Evolutionary conservation across 2,329 filamentous ascomycete genomes (phyloP).

Genomic region (Diaporthe sp.): DNA sequence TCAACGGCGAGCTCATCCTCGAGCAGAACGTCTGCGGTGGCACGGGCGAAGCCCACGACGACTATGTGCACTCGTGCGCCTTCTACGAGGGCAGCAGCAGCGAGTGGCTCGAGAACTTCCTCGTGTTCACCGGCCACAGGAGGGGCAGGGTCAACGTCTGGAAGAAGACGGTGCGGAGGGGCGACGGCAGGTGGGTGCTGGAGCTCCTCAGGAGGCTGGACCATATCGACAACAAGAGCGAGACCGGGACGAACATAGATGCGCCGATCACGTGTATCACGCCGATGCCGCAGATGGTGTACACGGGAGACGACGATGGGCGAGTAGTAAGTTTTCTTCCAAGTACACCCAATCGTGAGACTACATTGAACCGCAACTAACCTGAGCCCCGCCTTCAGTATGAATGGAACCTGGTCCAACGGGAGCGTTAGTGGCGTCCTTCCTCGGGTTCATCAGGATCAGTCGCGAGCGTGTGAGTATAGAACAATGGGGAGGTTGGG

Average conservation of each 20-base stretch:
- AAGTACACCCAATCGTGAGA: not conserved
- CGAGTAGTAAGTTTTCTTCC: constrained; percentile 77
- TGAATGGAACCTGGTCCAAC: constrained; percentile 73
- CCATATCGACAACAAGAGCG: constrained; percentile 79
- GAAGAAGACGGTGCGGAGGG: constrained; percentile 65
- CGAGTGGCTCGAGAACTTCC: constrained; percentile 89
- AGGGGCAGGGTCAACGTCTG: constrained; percentile 87
- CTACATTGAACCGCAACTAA: constrained; percentile 2
- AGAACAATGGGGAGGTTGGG: not conserved
- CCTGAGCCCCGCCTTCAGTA: constrained; percentile 58
- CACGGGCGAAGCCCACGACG: constrained; percentile 62
- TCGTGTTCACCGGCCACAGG: constrained; percentile 91
- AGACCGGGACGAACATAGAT: constrained; percentile 68
- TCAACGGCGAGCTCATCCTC: constrained; percentile 88
- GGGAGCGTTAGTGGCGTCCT: constrained; percentile 62
- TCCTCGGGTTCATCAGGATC: constrained; percentile 11
- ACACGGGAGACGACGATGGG: constrained; percentile 95
- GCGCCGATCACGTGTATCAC: constrained; percentile 88
- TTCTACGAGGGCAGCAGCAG: constrained; percentile 94
- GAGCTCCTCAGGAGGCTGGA: constrained; percentile 86
- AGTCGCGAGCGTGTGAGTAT: constrained; percentile 13
- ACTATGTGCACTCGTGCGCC: constrained; percentile 84
- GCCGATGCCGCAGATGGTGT: constrained; percentile 85
- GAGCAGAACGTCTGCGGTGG: constrained; percentile 84
- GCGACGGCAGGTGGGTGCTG: constrained; percentile 78